Evolutionary conservation across 2,329 filamentous ascomycete species (phyloP), one percentile per base, ranked within the genome.

Genomic region (Fusarium stilboides): DNA sequence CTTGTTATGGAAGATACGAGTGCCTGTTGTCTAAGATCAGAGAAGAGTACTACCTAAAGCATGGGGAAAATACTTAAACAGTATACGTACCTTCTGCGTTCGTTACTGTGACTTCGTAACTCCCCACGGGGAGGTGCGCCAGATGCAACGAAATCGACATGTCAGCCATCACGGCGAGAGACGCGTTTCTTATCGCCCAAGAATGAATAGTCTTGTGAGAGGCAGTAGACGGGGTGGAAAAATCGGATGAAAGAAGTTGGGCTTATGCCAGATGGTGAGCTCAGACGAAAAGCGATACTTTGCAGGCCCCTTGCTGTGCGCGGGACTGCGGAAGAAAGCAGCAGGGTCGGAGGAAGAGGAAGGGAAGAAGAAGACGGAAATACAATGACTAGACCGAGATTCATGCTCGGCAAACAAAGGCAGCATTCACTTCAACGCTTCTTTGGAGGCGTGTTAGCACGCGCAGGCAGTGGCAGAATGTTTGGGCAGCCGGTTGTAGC

Each of bases 81-180:
- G 3, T 7, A 40, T 10, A 22, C 5, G 13, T 42, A 42, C 39
- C 39, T 13, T 42, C 39, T 42, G 20, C 20, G 13, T 15, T 15
- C 39, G 24, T 52, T 6, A 40, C 3, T 4, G 49, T 52, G n/a
- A 40, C 24, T n/a, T 42, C 28, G 19, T 33, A 42, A 26, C 26
- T n/a, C 9, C 49, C 26, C 7, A 26, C 13, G 17, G 37, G 37
- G 3, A 52, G 7, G 8, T n/a, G 13, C 5, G 34, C n/a, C 13
- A 51, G 47, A n/a, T 51, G 49, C n/a, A 52, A 26, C 24, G 37
- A 42, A 31, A 22, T 24, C 14, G 37, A 52, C 24, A 31, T 42
- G 14, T 26, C 40, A 12, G 36, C 13, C 37, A 37, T 33, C 5
- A 19, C 20, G 6, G 26, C 37, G 50, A 53, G 12, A n/a, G 50